Evolutionary conservation across 208 protist genomes (phyloP), one percentile per base, ranked within the genome.

Genomic region (Leishmania arabica): DNA sequence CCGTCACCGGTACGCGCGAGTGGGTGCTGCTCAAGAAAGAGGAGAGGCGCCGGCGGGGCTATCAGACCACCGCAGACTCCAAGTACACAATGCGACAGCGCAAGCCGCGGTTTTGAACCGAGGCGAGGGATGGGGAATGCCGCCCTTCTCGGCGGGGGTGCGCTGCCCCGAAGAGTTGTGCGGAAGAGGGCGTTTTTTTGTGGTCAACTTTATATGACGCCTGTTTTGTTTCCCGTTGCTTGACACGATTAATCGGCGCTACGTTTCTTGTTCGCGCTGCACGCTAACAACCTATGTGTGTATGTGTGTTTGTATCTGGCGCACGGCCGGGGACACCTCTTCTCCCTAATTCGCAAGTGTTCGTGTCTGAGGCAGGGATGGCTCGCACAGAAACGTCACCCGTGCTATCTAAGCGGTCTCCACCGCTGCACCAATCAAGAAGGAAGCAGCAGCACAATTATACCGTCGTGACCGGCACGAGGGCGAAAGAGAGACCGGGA

Each of bases 1-100:
- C 92, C 8, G 82, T 83, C 47, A 92, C 93, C 7, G 96, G 98
- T 65, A 91, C 88, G 24, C 94, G 92, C 76, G 95, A 99, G 15
- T 99, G 98, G 98, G 98, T 99, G 40, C 77, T 97, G 27, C 80
- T 96, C 31, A 99, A 99, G 89, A 99, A 99, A 84, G 94, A 99
- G 74, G 95, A 99, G 69, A 95, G 98, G 47, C 91, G 97, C 15
- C 90, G 90, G 49, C 93, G 98, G 82, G 99, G 99, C 21, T 94
- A 97, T 79, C 84, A 96, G 53, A 96, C 98, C 24, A 91, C 91
- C 9, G 84, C 75, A 0, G 97, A 99, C 82, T 95, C 92, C 68
- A 99, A 99, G 90, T 99, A 99, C 87, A 99, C 99, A n/a, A 98
- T 96, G 80, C 86, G 99, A 27, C 97, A 90, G 77, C 94, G 99